Conservation (phyloP, 2,329 filamentous ascomycete genomes). For the Colletotrichum sp. region DNA sequence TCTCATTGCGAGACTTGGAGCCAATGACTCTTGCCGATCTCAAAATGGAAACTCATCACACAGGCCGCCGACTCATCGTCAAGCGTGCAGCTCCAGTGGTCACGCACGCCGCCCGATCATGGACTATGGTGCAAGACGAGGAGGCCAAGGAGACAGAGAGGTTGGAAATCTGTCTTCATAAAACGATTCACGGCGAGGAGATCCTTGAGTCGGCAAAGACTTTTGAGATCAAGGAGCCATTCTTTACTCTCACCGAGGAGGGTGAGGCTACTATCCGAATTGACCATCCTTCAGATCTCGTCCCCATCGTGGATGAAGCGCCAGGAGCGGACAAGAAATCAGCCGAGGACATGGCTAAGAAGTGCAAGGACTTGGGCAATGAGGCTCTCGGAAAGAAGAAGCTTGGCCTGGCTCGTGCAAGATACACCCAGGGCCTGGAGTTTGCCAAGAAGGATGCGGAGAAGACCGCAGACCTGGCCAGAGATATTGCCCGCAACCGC, state of each 20-base stretch:
- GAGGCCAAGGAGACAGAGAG: constrained; percentile 29
- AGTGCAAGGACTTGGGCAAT: constrained; percentile 34
- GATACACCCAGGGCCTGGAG: constrained; percentile 31
- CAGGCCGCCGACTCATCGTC: constrained; percentile 27
- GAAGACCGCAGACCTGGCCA: constrained; percentile 20
- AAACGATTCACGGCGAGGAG: constrained; percentile 34
- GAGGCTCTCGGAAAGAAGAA: constrained; percentile 28
- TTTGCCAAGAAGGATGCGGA: background rate
- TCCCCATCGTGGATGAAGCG: constrained; percentile 12
- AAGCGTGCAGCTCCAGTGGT: constrained; percentile 23
- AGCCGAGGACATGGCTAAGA: constrained; percentile 14
- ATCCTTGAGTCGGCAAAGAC: constrained; percentile 35
- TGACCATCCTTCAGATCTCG: constrained; percentile 36
- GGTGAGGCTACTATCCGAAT: constrained; percentile 44
- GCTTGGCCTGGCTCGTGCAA: constrained; percentile 23
- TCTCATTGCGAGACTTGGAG: constrained; percentile 22
- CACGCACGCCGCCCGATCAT: constrained; percentile 28
- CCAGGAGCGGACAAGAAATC: background rate
- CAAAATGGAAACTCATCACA: constrained; percentile 34
- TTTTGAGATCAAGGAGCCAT: constrained; percentile 55
- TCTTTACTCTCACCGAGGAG: constrained; percentile 46
- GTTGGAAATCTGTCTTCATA: constrained; percentile 38
- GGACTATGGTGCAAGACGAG: constrained; percentile 35
- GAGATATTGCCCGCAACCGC: constrained; percentile 37
- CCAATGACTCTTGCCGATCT: constrained; percentile 30